A percentile compares a stretch with the other conserved stretches of the same genome.
phyloP scores from a whole-genome alignment of 192 early-diverging fungal species.

The Pilaira anomala region DNA sequence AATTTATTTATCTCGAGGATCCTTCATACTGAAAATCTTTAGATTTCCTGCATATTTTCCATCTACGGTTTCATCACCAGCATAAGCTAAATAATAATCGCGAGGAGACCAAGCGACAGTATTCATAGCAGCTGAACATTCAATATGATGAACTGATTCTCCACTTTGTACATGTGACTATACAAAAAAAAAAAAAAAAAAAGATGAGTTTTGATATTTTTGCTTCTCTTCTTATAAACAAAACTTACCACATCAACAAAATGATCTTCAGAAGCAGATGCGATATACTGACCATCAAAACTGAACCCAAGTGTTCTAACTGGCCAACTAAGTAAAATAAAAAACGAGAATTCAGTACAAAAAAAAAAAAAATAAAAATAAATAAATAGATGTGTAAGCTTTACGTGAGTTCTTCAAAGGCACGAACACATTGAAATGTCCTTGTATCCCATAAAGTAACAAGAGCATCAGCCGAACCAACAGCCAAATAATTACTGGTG shows the following conservation, averaged over 20 bases:
- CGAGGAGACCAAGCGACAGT: conserved; percentile 78
- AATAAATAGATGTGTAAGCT: conserved; percentile 7
- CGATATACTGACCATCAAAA: conserved; percentile 74
- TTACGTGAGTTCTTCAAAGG: conserved; percentile 67
- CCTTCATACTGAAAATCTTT: conserved; percentile 44
- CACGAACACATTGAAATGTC: conserved; percentile 57
- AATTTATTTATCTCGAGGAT: conserved; percentile 20
- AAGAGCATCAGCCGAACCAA: conserved; percentile 73
- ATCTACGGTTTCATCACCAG: conserved; percentile 62
- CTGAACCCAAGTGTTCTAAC: conserved; percentile 77
- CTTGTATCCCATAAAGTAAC: conserved; percentile 76
- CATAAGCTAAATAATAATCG: conserved; percentile 74
- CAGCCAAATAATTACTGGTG: conserved; percentile 70
- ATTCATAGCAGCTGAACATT: conserved; percentile 65
- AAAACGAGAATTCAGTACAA: neutral
- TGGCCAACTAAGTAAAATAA: conserved; percentile 53
- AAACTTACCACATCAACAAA: conserved; percentile 72
- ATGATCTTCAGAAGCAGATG: conserved; percentile 73
- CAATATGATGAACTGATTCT: conserved; percentile 66
- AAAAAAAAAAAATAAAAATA: too few species aligned
- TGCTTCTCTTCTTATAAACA: too few species aligned
- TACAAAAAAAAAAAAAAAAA: too few species aligned
- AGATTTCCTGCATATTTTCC: conserved; percentile 46
- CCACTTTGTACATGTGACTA: conserved; percentile 73
- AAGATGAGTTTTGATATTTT: neutral